phyloP scores from a whole-genome alignment of 306 rosid genomes.

The Cyclanthera cordifolia region DNA sequence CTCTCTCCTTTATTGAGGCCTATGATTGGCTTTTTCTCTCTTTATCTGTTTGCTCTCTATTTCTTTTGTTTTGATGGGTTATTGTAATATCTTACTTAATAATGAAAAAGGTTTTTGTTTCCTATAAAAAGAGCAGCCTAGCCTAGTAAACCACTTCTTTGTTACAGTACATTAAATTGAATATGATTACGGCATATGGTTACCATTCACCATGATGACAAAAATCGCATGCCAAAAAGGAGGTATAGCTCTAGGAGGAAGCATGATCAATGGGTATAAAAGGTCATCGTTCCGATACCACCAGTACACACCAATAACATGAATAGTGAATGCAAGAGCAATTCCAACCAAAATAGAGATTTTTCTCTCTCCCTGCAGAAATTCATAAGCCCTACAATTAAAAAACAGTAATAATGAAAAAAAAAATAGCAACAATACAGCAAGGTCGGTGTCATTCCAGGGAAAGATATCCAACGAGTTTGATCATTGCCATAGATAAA shows the following conservation, averaged over 20 bases:
- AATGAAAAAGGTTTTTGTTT: too few species aligned
- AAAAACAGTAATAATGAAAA: background rate
- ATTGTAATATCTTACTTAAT: too few species aligned
- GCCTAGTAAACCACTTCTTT: background rate
- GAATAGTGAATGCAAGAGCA: slow-evolving; percentile 63
- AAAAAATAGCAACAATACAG: background rate
- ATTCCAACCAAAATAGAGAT: slow-evolving; percentile 52
- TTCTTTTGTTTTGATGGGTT: too few species aligned
- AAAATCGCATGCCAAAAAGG: slow-evolving; percentile 97
- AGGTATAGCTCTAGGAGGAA: slow-evolving; percentile 83
- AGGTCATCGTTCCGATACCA: slow-evolving; percentile 91
- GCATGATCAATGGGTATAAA: slow-evolving; percentile 70
- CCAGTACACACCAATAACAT: slow-evolving; percentile 83
- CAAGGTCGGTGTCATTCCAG: background rate
- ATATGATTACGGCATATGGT: slow-evolving; percentile 14
- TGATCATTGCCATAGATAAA: background rate
- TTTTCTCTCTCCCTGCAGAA: slow-evolving; percentile 94
- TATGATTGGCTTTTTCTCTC: too few species aligned
- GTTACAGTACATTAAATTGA: background rate
- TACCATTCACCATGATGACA: slow-evolving; percentile 88
- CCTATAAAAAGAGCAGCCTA: background rate
- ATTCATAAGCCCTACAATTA: slow-evolving; percentile 17
- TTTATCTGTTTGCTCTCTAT: too few species aligned
- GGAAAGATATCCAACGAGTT: background rate
- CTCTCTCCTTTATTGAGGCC: too few species aligned